Evolutionary conservation across 306 rosid species (phyloP), one percentile per base, ranked within the genome.

Genomic region (Cucurbita pepo): DNA sequence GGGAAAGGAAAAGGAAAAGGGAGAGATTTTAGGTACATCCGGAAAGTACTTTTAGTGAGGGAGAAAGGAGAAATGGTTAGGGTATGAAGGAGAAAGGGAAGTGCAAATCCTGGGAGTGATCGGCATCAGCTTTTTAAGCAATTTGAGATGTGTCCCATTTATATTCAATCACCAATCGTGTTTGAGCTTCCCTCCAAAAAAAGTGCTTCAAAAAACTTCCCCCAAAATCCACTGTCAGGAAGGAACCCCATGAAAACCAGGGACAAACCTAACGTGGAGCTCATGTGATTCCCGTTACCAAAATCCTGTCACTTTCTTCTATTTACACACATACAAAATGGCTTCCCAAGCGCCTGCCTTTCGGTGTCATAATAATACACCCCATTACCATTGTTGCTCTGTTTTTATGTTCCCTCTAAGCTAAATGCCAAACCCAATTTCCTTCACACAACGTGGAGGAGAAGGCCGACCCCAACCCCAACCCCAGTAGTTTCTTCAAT

Each of bases 401-500:
- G 72, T 66, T 66, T 66, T 44, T 21, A 66, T 66, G 55, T 66
- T 66, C 55, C 72, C 69, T 36, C 10, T 8, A 25, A 25, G 25
- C 25, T 25, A 38, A 38, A 62, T 62, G 48, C 30, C 72, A 1
- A 66, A 66, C 21, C 40, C 19, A 66, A 44, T 66, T 21, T 44
- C 12, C 19, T 66, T 66, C 72, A 66, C 72, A 44, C 18, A 66
- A 65, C 72, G 72, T 65, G 53, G 72, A 65, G n/a, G 10, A 18
- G 22, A 22, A 22, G 22, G 22, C 22, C 25, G 1, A 22, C 1
- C 1, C 25, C 2, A 0, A 65, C 6, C 1, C 43, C 10, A 0
- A 16, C 4, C 11, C 62, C 62, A 56, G 16, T 56, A 10, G 14
- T 57, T 25, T 57, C 30, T 12, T 36, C 3, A 36, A 13, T 30